A percentile compares a stretch with the other conserved stretches of the same genome.
Evolutionary conservation across 495 filamentous ascomycete genomes (phyloP).

Genomic region (Neurospora sp.): DNA sequence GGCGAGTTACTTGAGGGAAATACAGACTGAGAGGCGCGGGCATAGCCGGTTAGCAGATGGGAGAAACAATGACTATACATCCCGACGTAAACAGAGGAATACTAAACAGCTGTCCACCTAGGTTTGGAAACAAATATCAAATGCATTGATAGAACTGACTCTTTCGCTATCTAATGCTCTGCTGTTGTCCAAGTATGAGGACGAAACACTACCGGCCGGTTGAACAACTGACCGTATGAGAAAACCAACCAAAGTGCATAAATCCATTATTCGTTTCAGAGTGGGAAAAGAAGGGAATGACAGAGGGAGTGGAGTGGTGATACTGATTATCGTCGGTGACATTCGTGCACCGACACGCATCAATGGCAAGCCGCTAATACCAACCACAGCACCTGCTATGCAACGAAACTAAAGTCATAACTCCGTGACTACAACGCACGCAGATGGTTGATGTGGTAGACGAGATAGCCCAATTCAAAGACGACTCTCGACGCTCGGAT

Average conservation of each 20-base stretch:
- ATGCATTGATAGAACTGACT: neutral
- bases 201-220: neutral
- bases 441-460: neutral
- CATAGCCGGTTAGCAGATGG: neutral
- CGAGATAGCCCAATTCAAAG: constrained; percentile 10
- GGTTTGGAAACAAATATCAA: neutral
- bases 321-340: neutral
- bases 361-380: neutral
- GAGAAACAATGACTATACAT: neutral
- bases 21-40: neutral
- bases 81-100: neutral
- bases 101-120: neutral
- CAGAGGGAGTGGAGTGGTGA: neutral
- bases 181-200: neutral
- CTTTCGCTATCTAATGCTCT: neutral
- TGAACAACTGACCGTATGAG: neutral
- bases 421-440: neutral
- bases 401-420: neutral
- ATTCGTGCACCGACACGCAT: neutral
- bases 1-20: neutral
- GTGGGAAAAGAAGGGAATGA: neutral
- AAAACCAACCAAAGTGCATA: neutral
- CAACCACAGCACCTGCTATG: neutral
- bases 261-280: neutral
- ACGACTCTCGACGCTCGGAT: constrained; percentile 23